Evolutionary conservation across 2,329 filamentous ascomycete genomes (phyloP).

Genomic region (Hymenoscyphus fructigenus): DNA sequence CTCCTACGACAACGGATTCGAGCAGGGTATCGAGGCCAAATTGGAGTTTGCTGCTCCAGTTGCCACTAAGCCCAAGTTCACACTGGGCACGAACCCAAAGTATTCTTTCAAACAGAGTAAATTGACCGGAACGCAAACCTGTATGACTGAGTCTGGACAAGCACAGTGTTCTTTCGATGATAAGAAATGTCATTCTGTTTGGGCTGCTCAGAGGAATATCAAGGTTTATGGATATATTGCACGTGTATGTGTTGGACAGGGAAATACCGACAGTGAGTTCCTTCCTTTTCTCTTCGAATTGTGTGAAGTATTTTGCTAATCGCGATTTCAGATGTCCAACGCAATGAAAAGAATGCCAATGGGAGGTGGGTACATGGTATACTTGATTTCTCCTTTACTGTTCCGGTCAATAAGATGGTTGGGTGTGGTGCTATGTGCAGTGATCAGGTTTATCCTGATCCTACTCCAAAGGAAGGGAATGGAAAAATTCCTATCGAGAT

Average conservation of each 20-base stretch:
- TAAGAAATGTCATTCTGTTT: too few species aligned
- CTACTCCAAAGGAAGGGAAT: not conserved
- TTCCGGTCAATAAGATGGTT: conserved; percentile 5
- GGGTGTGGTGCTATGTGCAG: not conserved
- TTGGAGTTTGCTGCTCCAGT: not conserved
- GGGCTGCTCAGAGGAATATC: too few species aligned
- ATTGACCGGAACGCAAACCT: not conserved
- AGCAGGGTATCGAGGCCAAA: not conserved
- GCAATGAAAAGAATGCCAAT: not conserved
- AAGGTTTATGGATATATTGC: too few species aligned
- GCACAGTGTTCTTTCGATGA: too few species aligned
- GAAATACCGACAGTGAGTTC: not conserved
- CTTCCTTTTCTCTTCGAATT: too few species aligned
- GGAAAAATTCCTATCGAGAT: not conserved
- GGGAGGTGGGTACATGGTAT: not conserved
- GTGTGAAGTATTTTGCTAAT: not conserved
- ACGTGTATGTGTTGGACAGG: not conserved
- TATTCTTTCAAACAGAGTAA: not conserved
- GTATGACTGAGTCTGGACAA: not conserved
- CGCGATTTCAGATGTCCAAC: not conserved
- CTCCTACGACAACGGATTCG: not conserved
- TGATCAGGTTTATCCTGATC: not conserved
- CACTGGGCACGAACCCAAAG: not conserved
- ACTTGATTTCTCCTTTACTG: not conserved
- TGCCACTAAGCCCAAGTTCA: not conserved